Percentiles rank a stretch among this genome's conserved stretches.
Conservation (phyloP, 2,329 filamentous ascomycete species). For the Allantophomopsis lycopodina region DNA sequence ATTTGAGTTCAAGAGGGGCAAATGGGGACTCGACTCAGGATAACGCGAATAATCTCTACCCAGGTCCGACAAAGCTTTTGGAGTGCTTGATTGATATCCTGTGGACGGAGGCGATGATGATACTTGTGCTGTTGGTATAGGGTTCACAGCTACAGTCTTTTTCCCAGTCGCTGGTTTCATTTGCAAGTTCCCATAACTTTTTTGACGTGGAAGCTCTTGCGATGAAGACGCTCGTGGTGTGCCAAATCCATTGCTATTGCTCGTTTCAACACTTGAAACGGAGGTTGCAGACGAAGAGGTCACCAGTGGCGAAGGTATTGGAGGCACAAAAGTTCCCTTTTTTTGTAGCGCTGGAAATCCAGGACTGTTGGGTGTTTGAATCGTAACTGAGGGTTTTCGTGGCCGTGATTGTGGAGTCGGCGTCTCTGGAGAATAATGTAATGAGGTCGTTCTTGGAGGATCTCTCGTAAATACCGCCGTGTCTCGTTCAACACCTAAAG, state of each 20-base stretch:
- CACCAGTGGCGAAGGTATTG: background rate
- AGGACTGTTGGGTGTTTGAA: no score
- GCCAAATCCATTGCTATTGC: no score
- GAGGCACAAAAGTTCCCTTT: background rate
- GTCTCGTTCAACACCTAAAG: no score
- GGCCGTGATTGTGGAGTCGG: no score
- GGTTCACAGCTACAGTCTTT: background rate
- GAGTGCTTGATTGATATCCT: conserved; percentile 18
- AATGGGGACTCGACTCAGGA: conserved; percentile 7
- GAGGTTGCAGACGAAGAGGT: background rate
- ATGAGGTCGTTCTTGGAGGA: no score
- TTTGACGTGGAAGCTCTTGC: background rate
- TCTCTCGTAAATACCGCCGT: no score
- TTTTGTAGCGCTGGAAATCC: no score
- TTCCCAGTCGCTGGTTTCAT: background rate
- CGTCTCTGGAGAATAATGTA: no score
- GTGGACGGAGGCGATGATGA: conserved; percentile 12
- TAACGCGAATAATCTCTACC: conserved; percentile 19
- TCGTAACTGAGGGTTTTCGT: no score
- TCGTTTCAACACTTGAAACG: background rate
- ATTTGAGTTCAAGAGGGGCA: conserved; percentile 1
- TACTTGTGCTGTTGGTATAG: background rate
- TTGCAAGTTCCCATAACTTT: no score
- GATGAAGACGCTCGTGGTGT: background rate
- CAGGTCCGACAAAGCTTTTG: conserved; percentile 11